Evolutionary conservation across 768 basidiomycete genomes (phyloP).

Genomic region (Tulasnella sp.): DNA sequence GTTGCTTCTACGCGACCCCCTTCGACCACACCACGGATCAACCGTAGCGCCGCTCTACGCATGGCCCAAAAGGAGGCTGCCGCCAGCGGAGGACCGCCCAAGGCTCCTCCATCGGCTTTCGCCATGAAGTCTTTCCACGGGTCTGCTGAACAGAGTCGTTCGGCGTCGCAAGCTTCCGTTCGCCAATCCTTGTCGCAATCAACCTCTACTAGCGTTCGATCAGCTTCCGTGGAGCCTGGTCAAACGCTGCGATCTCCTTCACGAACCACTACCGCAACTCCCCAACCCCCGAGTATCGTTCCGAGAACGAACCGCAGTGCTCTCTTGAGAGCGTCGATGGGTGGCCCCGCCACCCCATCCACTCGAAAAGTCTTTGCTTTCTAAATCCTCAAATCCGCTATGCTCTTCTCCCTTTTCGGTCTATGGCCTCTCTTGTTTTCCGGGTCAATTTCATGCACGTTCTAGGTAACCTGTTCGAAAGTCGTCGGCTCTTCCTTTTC

Average conservation of each 20-base stretch:
- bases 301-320: constrained; percentile 73
- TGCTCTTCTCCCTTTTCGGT: not conserved
- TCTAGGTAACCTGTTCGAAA: not conserved
- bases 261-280: constrained; percentile 10
- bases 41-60: constrained; percentile 21
- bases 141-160: constrained; percentile 41
- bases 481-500: not conserved
- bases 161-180: constrained; percentile 26
- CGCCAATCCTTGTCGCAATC: not conserved
- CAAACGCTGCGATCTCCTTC: constrained; percentile 36
- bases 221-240: constrained; percentile 36
- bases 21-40: constrained; percentile 52
- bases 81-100: not conserved
- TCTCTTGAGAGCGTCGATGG: constrained; percentile 33
- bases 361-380: constrained; percentile 16
- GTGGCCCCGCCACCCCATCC: constrained; percentile 2
- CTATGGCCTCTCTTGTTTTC: not conserved
- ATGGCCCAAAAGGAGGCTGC: constrained; percentile 34
- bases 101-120: constrained; percentile 42
- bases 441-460: not conserved
- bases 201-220: constrained; percentile 18
- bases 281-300: constrained; percentile 45
- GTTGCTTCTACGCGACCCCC: constrained; percentile 74
- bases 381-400: not conserved
- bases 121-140: constrained; percentile 39